Base-by-base conservation (phyloP, 179 eudicot species). In the Beta corolliflora region DNA sequence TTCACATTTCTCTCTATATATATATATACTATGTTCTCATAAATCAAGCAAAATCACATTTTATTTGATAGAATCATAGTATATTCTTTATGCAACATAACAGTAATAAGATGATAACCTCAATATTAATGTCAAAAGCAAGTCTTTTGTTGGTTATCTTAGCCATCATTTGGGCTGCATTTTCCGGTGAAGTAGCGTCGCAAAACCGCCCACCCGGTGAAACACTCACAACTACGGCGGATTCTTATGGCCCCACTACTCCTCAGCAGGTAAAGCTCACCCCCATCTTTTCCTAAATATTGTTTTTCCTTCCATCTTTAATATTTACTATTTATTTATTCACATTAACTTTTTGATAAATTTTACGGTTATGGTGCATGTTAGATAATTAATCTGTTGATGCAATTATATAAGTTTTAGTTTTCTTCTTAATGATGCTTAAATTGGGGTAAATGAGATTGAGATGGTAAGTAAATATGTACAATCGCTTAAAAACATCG, bases 191-290 rank as follows among this genome's bases (percentile, higher is more conserved):
- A 15, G 85, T 65, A 48, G 8, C 29, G 19, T 58, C 75, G 59
- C 67, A 78, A 63, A 45, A 29, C 61, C 85, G 85, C 56, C 81
- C 82, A 36, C 75, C 79, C 6, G 25, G 85, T 21, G 50, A 73
- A 45, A 46, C 75, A 23, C 77, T n/a, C 5, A 44, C 52, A 3
- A 55, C 56, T 8, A 16, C 75, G 0, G 2, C 59, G 7, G 78
- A 53, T 25, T 25, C 76, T 63, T 5, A 50, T 48, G 61, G 31
- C 2, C 45, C 81, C 29, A 78, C 79, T 67, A 64, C 85, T 54
- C 85, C 85, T 74, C 79, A 83, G 36, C 85, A 83, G 85, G 85
- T 83, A 82, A 21, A 60, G 48, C 19, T 41, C 78, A 19, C 74
- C 31, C 25, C 4, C 52, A 15, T 5, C 25, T 29, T 18, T 50